phyloP scores from a whole-genome alignment of 2,329 filamentous ascomycete species.

The Neofusicoccum parvum region DNA sequence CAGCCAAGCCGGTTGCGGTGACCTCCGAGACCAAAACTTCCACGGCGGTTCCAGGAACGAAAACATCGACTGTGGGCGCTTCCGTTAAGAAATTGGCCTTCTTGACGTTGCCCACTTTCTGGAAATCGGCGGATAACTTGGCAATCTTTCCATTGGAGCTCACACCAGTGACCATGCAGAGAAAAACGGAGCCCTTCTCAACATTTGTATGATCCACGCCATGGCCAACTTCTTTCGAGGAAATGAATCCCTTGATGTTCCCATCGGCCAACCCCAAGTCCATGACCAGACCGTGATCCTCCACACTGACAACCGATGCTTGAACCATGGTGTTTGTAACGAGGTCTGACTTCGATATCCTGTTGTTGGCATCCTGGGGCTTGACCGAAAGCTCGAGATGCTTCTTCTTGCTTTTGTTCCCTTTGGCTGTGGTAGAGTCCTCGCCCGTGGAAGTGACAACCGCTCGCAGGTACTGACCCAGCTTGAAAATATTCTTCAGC shows the following conservation, averaged over 20 bases:
- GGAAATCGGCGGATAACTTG: constrained; percentile 77
- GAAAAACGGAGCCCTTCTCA: constrained; percentile 79
- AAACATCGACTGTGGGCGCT: constrained; percentile 85
- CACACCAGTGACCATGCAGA: constrained; percentile 78
- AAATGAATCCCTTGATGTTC: constrained; percentile 77
- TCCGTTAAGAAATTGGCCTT: constrained; percentile 68
- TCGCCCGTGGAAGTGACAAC: constrained; percentile 79
- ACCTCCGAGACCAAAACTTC: constrained; percentile 82
- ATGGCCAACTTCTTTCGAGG: constrained; percentile 76
- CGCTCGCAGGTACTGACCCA: constrained; percentile 87
- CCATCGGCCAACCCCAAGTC: constrained; percentile 75
- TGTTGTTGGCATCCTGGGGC: constrained; percentile 75
- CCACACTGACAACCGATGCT: constrained; percentile 85
- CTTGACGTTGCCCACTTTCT: constrained; percentile 68
- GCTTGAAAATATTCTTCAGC: constrained; percentile 71
- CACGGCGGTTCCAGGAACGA: constrained; percentile 87
- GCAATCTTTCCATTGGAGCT: constrained; percentile 78
- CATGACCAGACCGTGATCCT: constrained; percentile 95
- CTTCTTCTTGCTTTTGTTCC: constrained; percentile 65
- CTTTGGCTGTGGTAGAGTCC: constrained; percentile 51
- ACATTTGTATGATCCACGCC: constrained; percentile 67
- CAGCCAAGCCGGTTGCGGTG: constrained; percentile 72
- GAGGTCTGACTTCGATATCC: constrained; percentile 71
- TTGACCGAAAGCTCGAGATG: constrained; percentile 86
- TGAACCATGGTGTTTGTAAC: constrained; percentile 78